Base-by-base conservation (phyloP, 164 flowering plant species). In the Houttuynia cordata region DNA sequence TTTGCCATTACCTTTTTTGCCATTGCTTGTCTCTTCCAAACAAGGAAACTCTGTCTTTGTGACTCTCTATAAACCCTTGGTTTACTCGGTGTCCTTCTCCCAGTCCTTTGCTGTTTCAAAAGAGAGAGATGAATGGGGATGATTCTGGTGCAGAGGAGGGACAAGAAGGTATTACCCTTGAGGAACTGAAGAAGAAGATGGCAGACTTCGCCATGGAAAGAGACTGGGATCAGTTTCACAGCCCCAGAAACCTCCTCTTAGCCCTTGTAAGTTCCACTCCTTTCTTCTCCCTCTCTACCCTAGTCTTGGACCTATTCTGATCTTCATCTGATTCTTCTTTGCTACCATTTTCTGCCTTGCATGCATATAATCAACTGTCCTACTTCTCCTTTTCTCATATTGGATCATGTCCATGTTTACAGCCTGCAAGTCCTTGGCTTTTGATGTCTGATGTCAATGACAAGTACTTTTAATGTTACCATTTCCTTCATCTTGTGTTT, bases 171-270 rank as follows among this genome's bases (percentile, higher is more conserved):
- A 68, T 69, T 20, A 64, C 68, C 40, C 72, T 69, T 3, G 72
- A 69, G 13, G 72, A 50, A 17, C 54, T 69, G 54, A 69, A 51
- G 68, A 30, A 23, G 49, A 69, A 69, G 64, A 64, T 69, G 72
- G 72, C 72, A 15, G 72, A 61, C 25, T 69, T 69, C 52, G 72
- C 72, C 8, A 64, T 42, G 40, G 72, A 69, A 34, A 61, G 72
- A 24, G 68, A 69, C 57, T 69, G 72, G 72, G 72, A 69, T 57
- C 68, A 61, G 68, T 69, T 61, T 51, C 72, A 69, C 58, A 69
- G 72, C 58, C 72, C 72, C 20, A 60, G 72, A 61, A 69, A 69
- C 41, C 68, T 69, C 19, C 72, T 69, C 24, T 51, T 69, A 24
- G 72, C 72, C 30, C 50, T 69, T 60, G 72, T 69, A 56, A n/a